These are phyloP conservation scores for Rhodomyrtus tomentosa DNA, from an alignment of 345 rosid species.

Conservation along the genomic window DNA sequence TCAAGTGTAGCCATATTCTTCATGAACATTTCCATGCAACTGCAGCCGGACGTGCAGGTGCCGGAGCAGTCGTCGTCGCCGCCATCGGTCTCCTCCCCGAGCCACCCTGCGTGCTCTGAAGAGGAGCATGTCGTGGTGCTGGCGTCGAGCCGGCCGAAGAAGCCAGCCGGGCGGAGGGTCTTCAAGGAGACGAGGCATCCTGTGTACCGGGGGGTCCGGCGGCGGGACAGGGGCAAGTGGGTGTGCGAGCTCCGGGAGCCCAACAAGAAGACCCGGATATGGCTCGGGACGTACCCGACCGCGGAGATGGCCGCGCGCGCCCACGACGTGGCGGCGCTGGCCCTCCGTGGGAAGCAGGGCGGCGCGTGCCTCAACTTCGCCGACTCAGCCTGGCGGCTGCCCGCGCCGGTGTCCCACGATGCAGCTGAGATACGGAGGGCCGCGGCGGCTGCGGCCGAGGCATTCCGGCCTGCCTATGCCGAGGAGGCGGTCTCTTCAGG, in stretches of 20 bases:
- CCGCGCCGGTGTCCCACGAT: slow-evolving; percentile 17
- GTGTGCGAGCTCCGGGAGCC: slow-evolving; percentile 42
- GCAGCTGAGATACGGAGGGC: slow-evolving; percentile 29
- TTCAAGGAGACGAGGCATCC: slow-evolving; percentile 54
- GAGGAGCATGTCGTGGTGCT: background rate
- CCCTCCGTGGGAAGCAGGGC: slow-evolving; percentile 22
- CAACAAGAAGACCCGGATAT: slow-evolving; percentile 23
- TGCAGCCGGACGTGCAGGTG: background rate
- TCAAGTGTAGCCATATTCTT: background rate
- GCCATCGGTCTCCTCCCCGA: background rate
- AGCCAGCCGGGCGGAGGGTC: slow-evolving; percentile 38
- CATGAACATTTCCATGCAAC: background rate
- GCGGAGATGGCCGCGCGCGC: slow-evolving; percentile 41
- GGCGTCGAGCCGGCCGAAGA: slow-evolving; percentile 4
- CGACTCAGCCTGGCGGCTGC: slow-evolving; percentile 14
- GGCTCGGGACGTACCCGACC: slow-evolving; percentile 38
- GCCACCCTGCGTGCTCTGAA: background rate
- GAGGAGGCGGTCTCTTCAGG: background rate
- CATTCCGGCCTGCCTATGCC: background rate
- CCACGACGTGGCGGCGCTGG: slow-evolving; percentile 34
- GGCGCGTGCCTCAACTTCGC: slow-evolving; percentile 38
- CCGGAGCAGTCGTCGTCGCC: background rate
- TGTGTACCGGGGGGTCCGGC: slow-evolving; percentile 33
- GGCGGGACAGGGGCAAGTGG: slow-evolving; percentile 31
- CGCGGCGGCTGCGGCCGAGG: slow-evolving; percentile 22